Base-by-base conservation (phyloP, 306 rosid genomes). In the Alnus rubra region DNA sequence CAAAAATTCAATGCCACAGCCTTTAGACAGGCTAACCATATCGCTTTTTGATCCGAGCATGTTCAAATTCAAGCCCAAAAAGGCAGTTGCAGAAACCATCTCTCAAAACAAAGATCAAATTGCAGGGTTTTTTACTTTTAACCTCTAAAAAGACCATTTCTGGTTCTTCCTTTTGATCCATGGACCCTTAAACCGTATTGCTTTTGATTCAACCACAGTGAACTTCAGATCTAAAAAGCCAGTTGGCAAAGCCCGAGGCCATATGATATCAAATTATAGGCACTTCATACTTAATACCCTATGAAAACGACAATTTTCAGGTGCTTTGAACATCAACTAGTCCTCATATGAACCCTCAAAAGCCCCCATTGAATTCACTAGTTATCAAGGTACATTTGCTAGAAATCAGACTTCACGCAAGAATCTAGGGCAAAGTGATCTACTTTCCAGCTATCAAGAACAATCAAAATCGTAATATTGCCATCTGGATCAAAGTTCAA, bases 31-130 rank as follows among this genome's bases (percentile, higher is more conserved):
- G 39, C 39, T 10, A 60, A 30, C 72, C 30, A 68, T 18, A 42
- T 35, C 42, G 72, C 81, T 75, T 19, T 74, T 70, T 19, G 70
- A 82, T 33, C 77, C 78, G 30, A 30, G 6, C 55, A 77, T 78
- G 47, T 51, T 79, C 63, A 59, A 79, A 62, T 73, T 28, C 71
- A 69, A 39, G 11, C 15, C 16, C 15, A 60, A 60, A 60, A 60
- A 12, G 35, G 18, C 67, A 10, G 67, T 60, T 59, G 15, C 39
- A 30, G 39, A 28, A 60, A 7, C 67, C 18, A 60, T 4, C 35
- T 30, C 67, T 60, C 7, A 12, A 39, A 3, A 60, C 37, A 51
- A 60, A 28, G 3, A 60, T 60, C 37, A 28, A 11, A 42, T 42
- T 42, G 45, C 45, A 42, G 45, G 45, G 4, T 42, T 42, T 42